Base-by-base conservation (phyloP, 331 rosid species). In the Cydonia oblonga region DNA sequence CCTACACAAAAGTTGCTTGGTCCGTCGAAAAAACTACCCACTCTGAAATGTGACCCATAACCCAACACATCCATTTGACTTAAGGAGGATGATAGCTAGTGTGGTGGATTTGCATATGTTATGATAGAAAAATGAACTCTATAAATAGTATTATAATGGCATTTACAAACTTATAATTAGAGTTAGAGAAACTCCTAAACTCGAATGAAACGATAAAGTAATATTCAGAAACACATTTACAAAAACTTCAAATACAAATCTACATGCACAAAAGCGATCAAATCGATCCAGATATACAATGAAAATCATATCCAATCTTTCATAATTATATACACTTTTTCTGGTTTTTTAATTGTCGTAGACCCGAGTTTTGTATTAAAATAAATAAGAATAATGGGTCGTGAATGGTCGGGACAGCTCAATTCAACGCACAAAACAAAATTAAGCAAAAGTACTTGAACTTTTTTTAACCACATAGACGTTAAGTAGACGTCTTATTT, bases 61-160 rank as follows among this genome's bases (percentile, higher is more conserved):
- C 59, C 32, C 25, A 69, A 51, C 64, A 52, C 68, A 20, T 74
- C 30, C 68, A 69, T 69, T 66, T 65, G 62, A 70, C 42, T 57
- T 20, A 6, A 15, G 64, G 52, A 22, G 16, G 3, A 30, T 35
- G 20, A 46, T 2, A 24, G 24, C 40, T 2, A 9, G 12, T 52
- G 22, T 32, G 51, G 0, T 18, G 73, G 49, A 30, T 3, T 53
- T 69, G 12, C 19, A 26, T 33, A 28, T 24, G 23, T 54, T 33
- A 22, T 13, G 35, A 70, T 15, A 1, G 49, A n/a, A 51, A 46
- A 46, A 15, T 15, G n/a, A 46, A 46, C 53, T 15, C 8, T 6
- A 46, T 46, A 44, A 14, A 2, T 46, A 46, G 0, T 13, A 35
- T 35, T 35, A 35, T 46, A 46, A 46, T 44, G 52, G 0, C 3